Evolutionary conservation across 805 yeast genomes (phyloP), one percentile per base, ranked within the genome.

Genomic region (Yamadazyma olivae): DNA sequence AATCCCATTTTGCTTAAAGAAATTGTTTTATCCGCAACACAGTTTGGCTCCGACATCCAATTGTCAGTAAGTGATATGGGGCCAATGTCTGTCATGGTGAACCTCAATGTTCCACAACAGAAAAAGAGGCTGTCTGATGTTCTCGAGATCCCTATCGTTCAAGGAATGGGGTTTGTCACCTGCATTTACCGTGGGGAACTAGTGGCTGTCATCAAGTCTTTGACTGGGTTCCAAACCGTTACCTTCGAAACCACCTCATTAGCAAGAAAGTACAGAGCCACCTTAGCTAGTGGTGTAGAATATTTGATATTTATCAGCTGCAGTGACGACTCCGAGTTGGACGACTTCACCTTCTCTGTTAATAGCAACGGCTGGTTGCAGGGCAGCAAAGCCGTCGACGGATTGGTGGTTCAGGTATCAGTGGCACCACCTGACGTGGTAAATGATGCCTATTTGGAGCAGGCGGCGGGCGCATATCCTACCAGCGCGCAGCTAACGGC

Each of bases 121-220:
- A 59, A 59, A 19, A 72, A 24, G 61, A 40, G 39, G 50, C 3
- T 47, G 42, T 17, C 14, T 48, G 71, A 18, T 87, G 83, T 29
- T 82, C 79, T 6, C 88, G 30, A 29, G 13, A 25, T 36, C 3
- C 40, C 40, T 20, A 14, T 36, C 6, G 40, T 36, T 17, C 40
- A 83, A 56, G 96, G 97, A 35, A 70, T 71, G 75, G 96, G 95
- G 3, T 77, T 84, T 41, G 75, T 84, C n/a, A 82, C 95, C 19
- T 85, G 79, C 18, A 58, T 81, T 44, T 68, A 71, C 37, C 48
- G 54, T 50, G 68, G 68, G 23, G 59, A 64, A 40, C 58, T 79
- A 45, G 66, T 67, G 23, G 83, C 88, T 1, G 53, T 57, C 38
- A 43, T 59, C 27, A 52, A 49, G 33, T 44, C 59, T 4, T 35